phyloP scores from a whole-genome alignment of 805 yeast species.

The Candida germanica region DNA sequence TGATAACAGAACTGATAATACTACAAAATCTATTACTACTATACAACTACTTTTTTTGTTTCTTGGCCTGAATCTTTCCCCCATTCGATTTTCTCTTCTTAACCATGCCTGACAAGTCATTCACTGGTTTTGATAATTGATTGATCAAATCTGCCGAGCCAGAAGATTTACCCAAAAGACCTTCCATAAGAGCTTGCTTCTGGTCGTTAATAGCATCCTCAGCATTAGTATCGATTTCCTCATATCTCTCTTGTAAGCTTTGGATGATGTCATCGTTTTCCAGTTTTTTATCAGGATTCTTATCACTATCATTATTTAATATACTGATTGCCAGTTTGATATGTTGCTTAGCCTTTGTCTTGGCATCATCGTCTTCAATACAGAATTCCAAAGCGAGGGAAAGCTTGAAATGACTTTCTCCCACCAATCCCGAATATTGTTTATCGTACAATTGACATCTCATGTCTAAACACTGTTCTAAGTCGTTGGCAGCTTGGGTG shows the following conservation, averaged over 20 bases:
- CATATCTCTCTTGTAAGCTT: constrained; percentile 55
- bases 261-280: constrained; percentile 46
- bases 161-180: constrained; percentile 47
- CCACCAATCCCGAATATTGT: constrained; percentile 52
- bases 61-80: too few species aligned
- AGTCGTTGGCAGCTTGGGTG: constrained; percentile 70
- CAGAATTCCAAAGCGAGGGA: constrained; percentile 76
- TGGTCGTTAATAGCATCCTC: constrained; percentile 47
- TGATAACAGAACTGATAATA: not conserved
- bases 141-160: constrained; percentile 14
- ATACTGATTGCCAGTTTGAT: constrained; percentile 49
- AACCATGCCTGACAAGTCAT: constrained; percentile 62
- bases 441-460: constrained; percentile 50
- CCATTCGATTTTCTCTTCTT: constrained; percentile 46
- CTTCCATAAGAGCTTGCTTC: constrained; percentile 52
- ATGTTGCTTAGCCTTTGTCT: constrained; percentile 51
- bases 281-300: constrained; percentile 32
- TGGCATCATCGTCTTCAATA: constrained; percentile 47
- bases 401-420: constrained; percentile 79
- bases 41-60: constrained; percentile 1
- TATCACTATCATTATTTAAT: constrained; percentile 41
- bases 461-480: constrained; percentile 53
- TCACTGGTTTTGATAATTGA: constrained; percentile 31
- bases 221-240: constrained; percentile 54
- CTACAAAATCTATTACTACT: too few species aligned